Conservation (phyloP, 192 early-diverging fungal species). For the Chytriomyces sp. region DNA sequence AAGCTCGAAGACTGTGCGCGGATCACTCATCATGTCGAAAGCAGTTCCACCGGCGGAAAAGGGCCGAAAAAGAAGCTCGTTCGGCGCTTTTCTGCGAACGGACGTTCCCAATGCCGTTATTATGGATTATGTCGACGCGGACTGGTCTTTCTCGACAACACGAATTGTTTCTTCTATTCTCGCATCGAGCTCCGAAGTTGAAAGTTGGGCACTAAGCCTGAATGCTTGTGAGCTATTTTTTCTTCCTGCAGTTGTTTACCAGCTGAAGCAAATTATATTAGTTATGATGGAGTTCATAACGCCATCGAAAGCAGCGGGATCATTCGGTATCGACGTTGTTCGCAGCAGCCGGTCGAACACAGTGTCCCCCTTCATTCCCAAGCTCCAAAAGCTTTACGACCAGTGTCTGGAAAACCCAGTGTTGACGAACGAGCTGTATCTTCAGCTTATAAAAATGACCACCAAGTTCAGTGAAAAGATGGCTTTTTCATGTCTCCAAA, state of each 20-base stretch:
- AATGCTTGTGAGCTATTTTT: constrained; percentile 21
- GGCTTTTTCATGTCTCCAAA: constrained; percentile 30
- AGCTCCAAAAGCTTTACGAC: constrained; percentile 42
- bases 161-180: constrained; percentile 42
- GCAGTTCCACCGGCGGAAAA: background rate
- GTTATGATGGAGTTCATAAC: constrained; percentile 23
- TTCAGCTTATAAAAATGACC: constrained; percentile 56
- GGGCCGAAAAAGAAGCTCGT: constrained; percentile 7
- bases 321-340: background rate
- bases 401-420: constrained; percentile 41
- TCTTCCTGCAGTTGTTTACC: background rate
- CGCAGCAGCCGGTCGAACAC: background rate
- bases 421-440: constrained; percentile 51
- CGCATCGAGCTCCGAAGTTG: constrained; percentile 29
- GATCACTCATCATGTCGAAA: constrained; percentile 27
- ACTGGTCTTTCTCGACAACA: constrained; percentile 34
- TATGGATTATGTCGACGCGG: constrained; percentile 22
- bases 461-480: constrained; percentile 44
- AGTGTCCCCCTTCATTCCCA: constrained; percentile 18
- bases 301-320: background rate
- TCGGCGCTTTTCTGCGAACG: constrained; percentile 12
- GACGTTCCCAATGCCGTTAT: constrained; percentile 1
- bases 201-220: constrained; percentile 40
- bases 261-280: background rate
- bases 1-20: constrained; percentile 29